These are phyloP conservation scores for Leishmania mexicana DNA, from an alignment of 208 protist genomes.

Conservation along the genomic window DNA sequence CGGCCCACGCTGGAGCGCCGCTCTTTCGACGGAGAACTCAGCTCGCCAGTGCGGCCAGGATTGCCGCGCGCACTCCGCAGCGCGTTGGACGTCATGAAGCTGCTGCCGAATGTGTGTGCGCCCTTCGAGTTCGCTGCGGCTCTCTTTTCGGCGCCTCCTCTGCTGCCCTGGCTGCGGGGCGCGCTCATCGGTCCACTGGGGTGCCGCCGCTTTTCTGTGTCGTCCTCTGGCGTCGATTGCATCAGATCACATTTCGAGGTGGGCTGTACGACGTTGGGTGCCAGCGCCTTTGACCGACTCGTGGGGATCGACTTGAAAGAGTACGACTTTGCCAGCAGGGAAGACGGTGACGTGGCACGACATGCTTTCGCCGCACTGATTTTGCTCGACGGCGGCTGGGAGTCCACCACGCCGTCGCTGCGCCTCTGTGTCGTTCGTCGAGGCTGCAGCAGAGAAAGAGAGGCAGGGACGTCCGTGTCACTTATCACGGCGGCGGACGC, in stretches of 20 bases:
- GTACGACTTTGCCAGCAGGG: not conserved
- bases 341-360: not conserved
- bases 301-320: not conserved
- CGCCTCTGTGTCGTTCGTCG: not conserved
- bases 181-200: not conserved
- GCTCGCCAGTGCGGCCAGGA: not conserved
- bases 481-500: not conserved
- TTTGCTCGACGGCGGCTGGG: not conserved
- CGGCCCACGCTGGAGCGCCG: not conserved
- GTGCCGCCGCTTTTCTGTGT: not conserved
- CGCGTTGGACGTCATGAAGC: not conserved
- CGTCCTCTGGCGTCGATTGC: not conserved
- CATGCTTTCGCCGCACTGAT: not conserved
- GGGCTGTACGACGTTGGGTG: not conserved
- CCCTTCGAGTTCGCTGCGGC: not conserved
- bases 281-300: not conserved
- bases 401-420: too few relatives aligned
- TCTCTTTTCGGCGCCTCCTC: not conserved
- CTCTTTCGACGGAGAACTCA: not conserved
- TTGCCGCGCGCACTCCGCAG: not conserved
- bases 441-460: not conserved
- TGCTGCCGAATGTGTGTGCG: not conserved
- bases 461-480: not conserved
- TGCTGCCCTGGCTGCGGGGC: not conserved
- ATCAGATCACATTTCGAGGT: not conserved